A percentile compares a stretch with the other conserved stretches of the same genome.
phyloP scores from a whole-genome alignment of 2,329 filamentous ascomycete genomes.

The Rachicladosporium sp. region DNA sequence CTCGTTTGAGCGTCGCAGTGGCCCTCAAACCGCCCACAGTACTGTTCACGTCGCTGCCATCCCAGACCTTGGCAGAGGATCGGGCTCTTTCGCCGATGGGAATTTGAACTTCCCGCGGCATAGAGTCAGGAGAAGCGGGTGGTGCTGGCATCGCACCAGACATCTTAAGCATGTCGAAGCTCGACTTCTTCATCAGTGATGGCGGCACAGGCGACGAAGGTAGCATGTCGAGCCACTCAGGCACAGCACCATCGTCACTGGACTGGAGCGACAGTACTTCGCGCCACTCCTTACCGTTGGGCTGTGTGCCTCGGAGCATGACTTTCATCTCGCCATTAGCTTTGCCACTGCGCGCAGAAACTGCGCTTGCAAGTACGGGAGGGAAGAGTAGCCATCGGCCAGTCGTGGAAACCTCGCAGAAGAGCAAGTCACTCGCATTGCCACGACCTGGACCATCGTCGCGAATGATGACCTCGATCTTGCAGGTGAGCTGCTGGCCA shows the following conservation, averaged over 20 bases:
- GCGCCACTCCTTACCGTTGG: slow-evolving; percentile 57
- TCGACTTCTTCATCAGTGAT: slow-evolving; percentile 40
- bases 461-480: slow-evolving; percentile 73
- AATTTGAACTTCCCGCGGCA: slow-evolving; percentile 43
- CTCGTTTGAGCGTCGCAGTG: slow-evolving; percentile 8
- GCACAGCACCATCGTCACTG: slow-evolving; percentile 62
- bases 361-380: slow-evolving; percentile 58
- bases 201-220: slow-evolving; percentile 49
- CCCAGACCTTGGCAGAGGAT: slow-evolving; percentile 35
- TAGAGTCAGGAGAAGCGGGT: slow-evolving; percentile 11
- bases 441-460: slow-evolving; percentile 60
- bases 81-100: slow-evolving; percentile 48
- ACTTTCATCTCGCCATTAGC: slow-evolving; percentile 61
- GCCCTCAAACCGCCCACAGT: slow-evolving; percentile 11
- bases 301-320: slow-evolving; percentile 68
- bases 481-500: slow-evolving; percentile 79
- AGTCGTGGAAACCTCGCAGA: slow-evolving; percentile 73
- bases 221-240: slow-evolving; percentile 85
- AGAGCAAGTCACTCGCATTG: slow-evolving; percentile 70
- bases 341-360: slow-evolving; percentile 72
- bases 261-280: slow-evolving; percentile 70
- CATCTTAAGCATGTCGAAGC: slow-evolving; percentile 31
- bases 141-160: slow-evolving; percentile 11
- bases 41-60: slow-evolving; percentile 26
- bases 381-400: slow-evolving; percentile 81